Base-by-base conservation (phyloP, 2,329 filamentous ascomycete species). In the Hysterium pulicare region DNA sequence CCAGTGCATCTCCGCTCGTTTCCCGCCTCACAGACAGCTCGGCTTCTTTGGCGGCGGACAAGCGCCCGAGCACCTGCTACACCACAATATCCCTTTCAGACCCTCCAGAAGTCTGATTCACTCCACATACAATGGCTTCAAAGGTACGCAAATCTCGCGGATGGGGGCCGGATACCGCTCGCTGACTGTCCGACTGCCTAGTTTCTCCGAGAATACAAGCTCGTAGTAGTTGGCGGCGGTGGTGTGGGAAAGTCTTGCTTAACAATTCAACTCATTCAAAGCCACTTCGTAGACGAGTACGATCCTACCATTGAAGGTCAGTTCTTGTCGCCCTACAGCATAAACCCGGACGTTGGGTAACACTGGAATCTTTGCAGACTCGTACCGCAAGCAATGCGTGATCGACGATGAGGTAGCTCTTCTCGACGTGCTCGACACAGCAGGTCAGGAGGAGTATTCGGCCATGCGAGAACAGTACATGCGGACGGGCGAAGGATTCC, bases 381-480 rank as follows among this genome's bases (percentile, higher is more conserved):
- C 93, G 50, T 98, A 98, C 79, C 90, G 93, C 76, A 98, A 98
- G 84, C 93, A 97, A 79, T 97, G 93, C 70, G 85, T 95, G 59
- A 95, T 98, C 69, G 93, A 98, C 68, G 93, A 97, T 59, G 93
- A 98, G 73, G 90, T 96, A 55, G 93, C 93, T 39, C 81, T 98
- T 47, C 86, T 98, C 70, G 93, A 98, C 71, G 93, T 98, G 51
- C 84, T 97, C 68, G 93, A 98, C 71, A 98, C 93, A 41, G 93
- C 93, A 50, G 93, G 93, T 47, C 93, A 98, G 71, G 93, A 98
- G 73, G 93, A 98, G 75, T 98, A 97, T 77, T 95, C 90, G 44
- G 93, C 93, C 41, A 97, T 98, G 93, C 82, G 93, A 66, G 93
- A 98, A 76, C 93, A 97, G 74, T 98, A 97, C 79, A 98, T 98